Evolutionary conservation across 2,329 filamentous ascomycete species (phyloP).

Genomic region (Scedosporium apiospermum): DNA sequence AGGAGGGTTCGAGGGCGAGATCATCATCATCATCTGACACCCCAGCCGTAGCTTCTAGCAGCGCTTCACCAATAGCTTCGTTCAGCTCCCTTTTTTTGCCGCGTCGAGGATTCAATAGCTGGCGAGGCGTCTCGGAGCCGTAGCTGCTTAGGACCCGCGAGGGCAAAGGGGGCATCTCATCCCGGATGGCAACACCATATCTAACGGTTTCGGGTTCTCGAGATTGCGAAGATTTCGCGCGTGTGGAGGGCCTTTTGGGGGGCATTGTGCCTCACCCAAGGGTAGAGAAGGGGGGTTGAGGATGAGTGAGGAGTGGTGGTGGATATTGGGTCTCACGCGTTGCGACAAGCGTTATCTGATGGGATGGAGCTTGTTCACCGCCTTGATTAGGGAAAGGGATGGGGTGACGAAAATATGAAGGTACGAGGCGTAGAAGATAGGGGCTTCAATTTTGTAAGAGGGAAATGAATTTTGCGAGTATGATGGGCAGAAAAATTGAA

Average conservation of each 20-base stretch:
- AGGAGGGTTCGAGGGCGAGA: neutral
- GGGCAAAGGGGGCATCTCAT: constrained; percentile 13
- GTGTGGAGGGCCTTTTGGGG: neutral
- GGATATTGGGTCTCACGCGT: neutral
- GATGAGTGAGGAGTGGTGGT: neutral
- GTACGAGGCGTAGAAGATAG: neutral
- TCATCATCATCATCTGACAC: constrained; percentile 7
- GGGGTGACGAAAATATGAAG: neutral
- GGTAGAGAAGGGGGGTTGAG: neutral
- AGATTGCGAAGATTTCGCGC: constrained; percentile 6
- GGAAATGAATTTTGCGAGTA: neutral
- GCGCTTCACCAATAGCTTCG: constrained; percentile 11
- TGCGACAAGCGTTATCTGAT: neutral
- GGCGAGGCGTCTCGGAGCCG: constrained; percentile 13
- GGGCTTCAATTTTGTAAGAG: neutral
- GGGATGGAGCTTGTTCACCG: neutral
- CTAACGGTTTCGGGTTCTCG: neutral
- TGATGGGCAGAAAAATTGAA: neutral
- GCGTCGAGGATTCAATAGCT: constrained; percentile 13
- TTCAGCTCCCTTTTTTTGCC: constrained; percentile 13
- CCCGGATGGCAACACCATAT: constrained; percentile 12
- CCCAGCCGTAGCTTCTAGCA: constrained; percentile 10
- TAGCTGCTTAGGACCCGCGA: constrained; percentile 14
- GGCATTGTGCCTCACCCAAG: neutral
- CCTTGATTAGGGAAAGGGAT: neutral